phyloP scores from a whole-genome alignment of 2,329 filamentous ascomycete species.

The Paraphoma chrysanthemicola region DNA sequence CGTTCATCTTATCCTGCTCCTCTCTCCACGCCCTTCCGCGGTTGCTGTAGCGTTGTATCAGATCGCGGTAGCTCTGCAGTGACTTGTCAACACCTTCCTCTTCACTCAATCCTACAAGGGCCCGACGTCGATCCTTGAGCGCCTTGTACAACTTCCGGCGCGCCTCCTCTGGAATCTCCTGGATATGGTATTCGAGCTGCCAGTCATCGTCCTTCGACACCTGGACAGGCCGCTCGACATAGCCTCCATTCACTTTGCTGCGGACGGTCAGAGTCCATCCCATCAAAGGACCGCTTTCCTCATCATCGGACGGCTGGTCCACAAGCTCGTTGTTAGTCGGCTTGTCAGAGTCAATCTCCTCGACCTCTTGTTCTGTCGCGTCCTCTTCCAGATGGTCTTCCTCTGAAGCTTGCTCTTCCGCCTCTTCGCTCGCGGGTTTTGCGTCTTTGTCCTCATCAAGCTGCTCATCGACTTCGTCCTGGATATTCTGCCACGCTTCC shows the following conservation, averaged over 20 bases:
- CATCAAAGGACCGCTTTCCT: conserved; percentile 56
- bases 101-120: conserved; percentile 47
- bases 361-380: neutral
- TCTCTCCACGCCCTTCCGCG: conserved; percentile 67
- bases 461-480: conserved; percentile 42
- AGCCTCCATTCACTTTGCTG: conserved; percentile 73
- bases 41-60: conserved; percentile 57
- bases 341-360: neutral
- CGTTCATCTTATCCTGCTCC: conserved; percentile 61
- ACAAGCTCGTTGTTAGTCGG: neutral
- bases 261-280: conserved; percentile 75
- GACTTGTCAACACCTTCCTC: conserved; percentile 45
- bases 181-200: conserved; percentile 79
- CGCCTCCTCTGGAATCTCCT: conserved; percentile 55
- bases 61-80: conserved; percentile 53
- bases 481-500: conserved; percentile 40
- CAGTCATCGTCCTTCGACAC: conserved; percentile 62
- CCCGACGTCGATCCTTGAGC: conserved; percentile 63
- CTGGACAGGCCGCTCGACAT: conserved; percentile 66
- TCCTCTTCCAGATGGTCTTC: conserved; percentile 3
- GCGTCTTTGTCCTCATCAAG: conserved; percentile 30
- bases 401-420: conserved; percentile 9
- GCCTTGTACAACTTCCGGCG: conserved; percentile 30
- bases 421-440: conserved; percentile 22
- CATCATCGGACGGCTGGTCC: neutral